phyloP scores from a whole-genome alignment of 495 filamentous ascomycete genomes.

The Sporormia fimetaria region DNA sequence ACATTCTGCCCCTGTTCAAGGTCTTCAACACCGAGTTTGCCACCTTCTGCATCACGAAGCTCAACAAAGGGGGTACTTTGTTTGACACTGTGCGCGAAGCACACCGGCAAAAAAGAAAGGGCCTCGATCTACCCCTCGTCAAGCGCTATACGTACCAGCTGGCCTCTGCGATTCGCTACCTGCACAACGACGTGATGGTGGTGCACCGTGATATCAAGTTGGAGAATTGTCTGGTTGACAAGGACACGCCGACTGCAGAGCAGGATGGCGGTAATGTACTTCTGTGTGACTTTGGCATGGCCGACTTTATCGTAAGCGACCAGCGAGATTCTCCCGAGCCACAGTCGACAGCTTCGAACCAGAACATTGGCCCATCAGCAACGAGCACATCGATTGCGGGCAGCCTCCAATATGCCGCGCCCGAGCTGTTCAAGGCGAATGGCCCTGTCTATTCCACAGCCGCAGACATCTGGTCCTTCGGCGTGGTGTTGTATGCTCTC shows the following conservation, averaged over 20 bases:
- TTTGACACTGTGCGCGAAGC: conserved; percentile 55
- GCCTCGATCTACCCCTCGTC: conserved; percentile 42
- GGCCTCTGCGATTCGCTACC: conserved; percentile 56
- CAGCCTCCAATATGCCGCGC: conserved; percentile 56
- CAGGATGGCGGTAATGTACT: conserved; percentile 48
- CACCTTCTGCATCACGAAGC: conserved; percentile 63
- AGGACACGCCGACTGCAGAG: conserved; percentile 36
- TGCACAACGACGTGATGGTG: conserved; percentile 61
- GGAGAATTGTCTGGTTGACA: conserved; percentile 63
- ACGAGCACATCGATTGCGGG: conserved; percentile 48
- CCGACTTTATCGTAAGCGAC: conserved; percentile 55
- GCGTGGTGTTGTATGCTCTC: conserved; percentile 53
- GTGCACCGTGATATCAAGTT: conserved; percentile 68
- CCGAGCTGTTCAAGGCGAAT: conserved; percentile 44
- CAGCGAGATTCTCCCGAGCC: conserved; percentile 22
- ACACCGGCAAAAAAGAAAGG: conserved; percentile 34
- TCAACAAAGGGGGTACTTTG: conserved; percentile 57
- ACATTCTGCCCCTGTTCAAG: conserved; percentile 53
- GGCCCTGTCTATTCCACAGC: conserved; percentile 40
- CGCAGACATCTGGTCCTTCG: conserved; percentile 65
- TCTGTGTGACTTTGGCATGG: conserved; percentile 67
- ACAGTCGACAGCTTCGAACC: conserved; percentile 33
- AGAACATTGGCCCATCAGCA: conserved; percentile 44
- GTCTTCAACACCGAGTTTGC: conserved; percentile 62
- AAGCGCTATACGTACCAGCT: conserved; percentile 58